Evolutionary conservation across 805 yeast genomes (phyloP).

Genomic region (Hanseniaspora occidentalis): DNA sequence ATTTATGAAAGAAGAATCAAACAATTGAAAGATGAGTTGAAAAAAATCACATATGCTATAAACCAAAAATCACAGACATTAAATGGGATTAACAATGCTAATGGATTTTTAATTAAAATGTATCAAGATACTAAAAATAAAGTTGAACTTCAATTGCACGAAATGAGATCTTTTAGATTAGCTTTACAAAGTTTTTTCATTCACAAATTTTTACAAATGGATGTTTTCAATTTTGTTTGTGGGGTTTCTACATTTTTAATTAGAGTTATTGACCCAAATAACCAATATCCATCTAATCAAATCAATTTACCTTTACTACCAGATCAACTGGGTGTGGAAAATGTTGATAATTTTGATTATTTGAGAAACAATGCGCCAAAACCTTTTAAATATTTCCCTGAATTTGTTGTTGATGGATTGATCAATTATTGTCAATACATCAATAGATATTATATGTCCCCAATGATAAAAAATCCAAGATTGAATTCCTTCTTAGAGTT

Average conservation of each 20-base stretch:
- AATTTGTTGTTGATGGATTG: slow-evolving; percentile 71
- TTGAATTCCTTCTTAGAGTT: slow-evolving; percentile 53
- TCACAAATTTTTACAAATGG: slow-evolving; percentile 44
- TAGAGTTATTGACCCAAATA: slow-evolving; percentile 60
- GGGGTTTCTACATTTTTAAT: slow-evolving; percentile 66
- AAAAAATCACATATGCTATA: slow-evolving; percentile 23
- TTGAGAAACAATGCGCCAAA: slow-evolving; percentile 51
- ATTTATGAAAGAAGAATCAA: slow-evolving; percentile 41
- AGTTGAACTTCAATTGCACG: slow-evolving; percentile 1
- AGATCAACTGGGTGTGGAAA: slow-evolving; percentile 47
- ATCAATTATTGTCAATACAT: slow-evolving; percentile 58
- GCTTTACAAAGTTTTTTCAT: slow-evolving; percentile 46
- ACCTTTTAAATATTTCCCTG: slow-evolving; percentile 80
- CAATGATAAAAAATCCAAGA: slow-evolving; percentile 42
- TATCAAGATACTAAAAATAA: slow-evolving; percentile 30
- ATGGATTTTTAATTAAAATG: slow-evolving; percentile 28
- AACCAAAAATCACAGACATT: slow-evolving; percentile 31
- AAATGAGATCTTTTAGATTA: slow-evolving; percentile 4
- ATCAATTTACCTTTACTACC: slow-evolving; percentile 47
- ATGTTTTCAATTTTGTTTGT: slow-evolving; percentile 61
- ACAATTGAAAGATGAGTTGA: slow-evolving; percentile 30
- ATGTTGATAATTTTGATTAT: slow-evolving; percentile 64
- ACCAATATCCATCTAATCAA: slow-evolving; percentile 41
- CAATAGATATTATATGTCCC: slow-evolving; percentile 41
- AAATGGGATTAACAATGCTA: slow-evolving; percentile 33